These are phyloP conservation scores for Scleroderma bovista DNA, from an alignment of 768 basidiomycete species.

Conservation along the genomic window DNA sequence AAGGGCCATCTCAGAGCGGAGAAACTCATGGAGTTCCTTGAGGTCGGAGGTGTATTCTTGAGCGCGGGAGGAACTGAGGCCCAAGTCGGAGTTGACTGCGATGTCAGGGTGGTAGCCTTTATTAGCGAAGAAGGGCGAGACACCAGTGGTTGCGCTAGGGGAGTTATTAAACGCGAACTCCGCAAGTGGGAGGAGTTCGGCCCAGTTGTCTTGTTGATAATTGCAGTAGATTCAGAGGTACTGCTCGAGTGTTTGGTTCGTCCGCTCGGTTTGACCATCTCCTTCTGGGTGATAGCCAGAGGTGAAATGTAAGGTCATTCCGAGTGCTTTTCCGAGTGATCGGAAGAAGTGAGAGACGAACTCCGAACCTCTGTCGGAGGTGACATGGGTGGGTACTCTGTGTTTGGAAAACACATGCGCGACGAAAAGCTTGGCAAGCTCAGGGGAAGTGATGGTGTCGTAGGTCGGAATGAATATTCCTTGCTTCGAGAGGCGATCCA, in stretches of 20 bases:
- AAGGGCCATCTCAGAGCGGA: too few species aligned
- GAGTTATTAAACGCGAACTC: conserved; percentile 31
- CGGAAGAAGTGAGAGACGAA: conserved; percentile 15
- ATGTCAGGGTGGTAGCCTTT: background rate
- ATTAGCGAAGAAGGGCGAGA: background rate
- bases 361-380: background rate
- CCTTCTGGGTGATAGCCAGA: conserved; percentile 22
- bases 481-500: background rate
- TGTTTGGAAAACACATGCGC: conserved; percentile 20
- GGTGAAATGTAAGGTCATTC: conserved; percentile 19
- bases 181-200: conserved; percentile 21
- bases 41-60: too few species aligned
- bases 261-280: conserved; percentile 15
- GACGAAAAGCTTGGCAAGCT: background rate
- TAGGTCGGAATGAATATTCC: background rate
- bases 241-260: conserved; percentile 14
- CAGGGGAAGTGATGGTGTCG: background rate
- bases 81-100: too few species aligned
- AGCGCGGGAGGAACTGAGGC: too few species aligned
- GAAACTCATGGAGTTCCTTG: too few species aligned
- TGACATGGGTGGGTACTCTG: background rate
- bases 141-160: conserved; percentile 3
- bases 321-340: conserved; percentile 16
- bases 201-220: conserved; percentile 31
- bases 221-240: conserved; percentile 25